Conservation (phyloP, 805 yeast species). For the Metschnikowia sp. region DNA sequence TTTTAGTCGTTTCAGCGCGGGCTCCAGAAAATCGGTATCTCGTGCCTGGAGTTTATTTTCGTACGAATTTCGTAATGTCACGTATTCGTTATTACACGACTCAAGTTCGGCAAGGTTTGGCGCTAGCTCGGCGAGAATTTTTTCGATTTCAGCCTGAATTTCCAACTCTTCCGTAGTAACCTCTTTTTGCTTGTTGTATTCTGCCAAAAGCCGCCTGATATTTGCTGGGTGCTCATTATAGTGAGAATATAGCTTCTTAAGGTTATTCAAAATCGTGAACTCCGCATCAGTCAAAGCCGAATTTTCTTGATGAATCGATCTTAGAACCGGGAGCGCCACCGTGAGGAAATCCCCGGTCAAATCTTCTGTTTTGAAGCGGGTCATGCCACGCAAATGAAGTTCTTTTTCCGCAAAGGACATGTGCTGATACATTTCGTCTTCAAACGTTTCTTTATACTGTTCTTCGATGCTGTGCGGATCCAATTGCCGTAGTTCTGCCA, state of each 20-base stretch:
- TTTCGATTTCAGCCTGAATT: constrained; percentile 19
- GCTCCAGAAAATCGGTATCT: constrained; percentile 9
- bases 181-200: constrained; percentile 4
- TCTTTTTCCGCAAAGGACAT: constrained; percentile 14
- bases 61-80: constrained; percentile 13
- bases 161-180: background rate
- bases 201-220: constrained; percentile 11
- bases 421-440: constrained; percentile 4
- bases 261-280: constrained; percentile 19
- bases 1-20: constrained; percentile 16
- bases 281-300: constrained; percentile 28
- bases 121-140: background rate
- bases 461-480: constrained; percentile 16
- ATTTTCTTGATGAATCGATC: constrained; percentile 31
- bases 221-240: constrained; percentile 18
- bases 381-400: constrained; percentile 17
- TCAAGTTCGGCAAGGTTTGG: constrained; percentile 11
- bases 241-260: constrained; percentile 21
- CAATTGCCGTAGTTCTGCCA: constrained; percentile 19
- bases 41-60: constrained; percentile 6
- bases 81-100: constrained; percentile 12
- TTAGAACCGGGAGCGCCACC: constrained; percentile 29
- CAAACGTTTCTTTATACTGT: constrained; percentile 15
- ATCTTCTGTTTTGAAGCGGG: constrained; percentile 23
- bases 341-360: constrained; percentile 27